Base-by-base conservation (phyloP, 2,329 filamentous ascomycete species). In the Neocucurbitaria cava region DNA sequence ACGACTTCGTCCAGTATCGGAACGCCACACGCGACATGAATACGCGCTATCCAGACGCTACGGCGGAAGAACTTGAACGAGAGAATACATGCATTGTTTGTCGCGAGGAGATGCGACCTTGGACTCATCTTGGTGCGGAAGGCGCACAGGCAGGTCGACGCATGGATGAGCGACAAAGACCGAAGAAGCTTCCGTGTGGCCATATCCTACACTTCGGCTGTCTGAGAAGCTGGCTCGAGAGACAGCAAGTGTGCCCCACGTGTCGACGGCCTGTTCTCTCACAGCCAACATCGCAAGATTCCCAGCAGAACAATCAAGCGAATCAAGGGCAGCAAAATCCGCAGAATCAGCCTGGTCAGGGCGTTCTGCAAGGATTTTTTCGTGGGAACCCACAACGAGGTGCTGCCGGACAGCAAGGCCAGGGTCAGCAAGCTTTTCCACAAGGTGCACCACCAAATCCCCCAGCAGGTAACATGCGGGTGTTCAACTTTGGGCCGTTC, bases 1-100 rank as follows among this genome's bases (percentile, higher is more conserved):
- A 88, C 59, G 93, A 96, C 62, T 90, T 97, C 62, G 79, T 96
- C 61, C 88, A 91, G 56, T 99, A 98, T 74, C 88, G 93, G 52
- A 92, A 92, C 68, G 95, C 95, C 2, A 92, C 96, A 3, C 85
- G 89, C 63, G 92, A 98, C 72, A 98, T 99, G 92, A 95, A 96
- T 70, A 86, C 86, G 56, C 82, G 86, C 66, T 98, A 97, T 72
- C 90, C 91, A 4, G 95, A 99, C 73, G 95, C 95, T 1, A 96
- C 91, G 1, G 83, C 85, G 1, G 91, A 96, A 62, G 94, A 99
- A 62, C 85, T 99, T 21, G 81, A 83, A 24, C 84, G 90, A 44
- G 94, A 97, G 72, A 92, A 96, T 68, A 96, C 95, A 2, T 99
- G 95, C 76, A 99, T 99, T 65, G 96, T 99, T 50, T 99, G 95